Conservation (phyloP, 2,329 filamentous ascomycete species). For the Epichloe uncinata region DNA sequence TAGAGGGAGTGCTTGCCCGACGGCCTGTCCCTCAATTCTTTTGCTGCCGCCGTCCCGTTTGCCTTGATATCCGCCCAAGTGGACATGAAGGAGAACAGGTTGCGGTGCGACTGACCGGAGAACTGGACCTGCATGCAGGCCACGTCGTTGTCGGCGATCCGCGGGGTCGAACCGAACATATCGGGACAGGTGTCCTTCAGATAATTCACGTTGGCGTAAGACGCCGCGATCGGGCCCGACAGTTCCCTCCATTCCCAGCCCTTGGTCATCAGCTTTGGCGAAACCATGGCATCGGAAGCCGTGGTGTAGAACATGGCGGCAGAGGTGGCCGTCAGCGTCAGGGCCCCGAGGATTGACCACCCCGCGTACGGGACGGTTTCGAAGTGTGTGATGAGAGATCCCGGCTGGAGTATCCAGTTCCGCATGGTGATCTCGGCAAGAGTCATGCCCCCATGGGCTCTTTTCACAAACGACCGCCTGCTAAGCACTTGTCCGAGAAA, state of each 20-base stretch:
- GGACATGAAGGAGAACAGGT: conserved; percentile 47
- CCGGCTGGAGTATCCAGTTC: conserved; percentile 60
- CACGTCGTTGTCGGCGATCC: conserved; percentile 19
- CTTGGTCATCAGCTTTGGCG: conserved; percentile 55
- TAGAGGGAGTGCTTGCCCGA: conserved; percentile 48
- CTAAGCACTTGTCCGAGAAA: conserved; percentile 64
- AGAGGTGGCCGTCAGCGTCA: conserved; percentile 51
- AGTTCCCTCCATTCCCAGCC: conserved; percentile 35
- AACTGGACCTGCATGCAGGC: conserved; percentile 59
- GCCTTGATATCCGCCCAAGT: conserved; percentile 38
- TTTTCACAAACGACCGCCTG: conserved; percentile 49
- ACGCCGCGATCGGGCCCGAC: conserved; percentile 41
- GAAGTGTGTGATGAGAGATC: conserved; percentile 57
- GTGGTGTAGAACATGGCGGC: conserved; percentile 62
- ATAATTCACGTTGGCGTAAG: conserved; percentile 50
- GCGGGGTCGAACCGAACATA: conserved; percentile 38
- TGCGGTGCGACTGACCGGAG: conserved; percentile 56
- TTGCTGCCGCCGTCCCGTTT: conserved; percentile 27
- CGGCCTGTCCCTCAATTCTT: conserved; percentile 36
- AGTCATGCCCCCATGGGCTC: conserved; percentile 53
- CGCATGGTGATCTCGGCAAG: conserved; percentile 69
- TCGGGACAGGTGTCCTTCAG: conserved; percentile 44
- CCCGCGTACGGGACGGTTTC: conserved; percentile 51
- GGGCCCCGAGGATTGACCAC: conserved; percentile 46
- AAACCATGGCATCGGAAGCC: conserved; percentile 60